phyloP scores from a whole-genome alignment of 345 rosid species.

The Boechera divaricarpa region DNA sequence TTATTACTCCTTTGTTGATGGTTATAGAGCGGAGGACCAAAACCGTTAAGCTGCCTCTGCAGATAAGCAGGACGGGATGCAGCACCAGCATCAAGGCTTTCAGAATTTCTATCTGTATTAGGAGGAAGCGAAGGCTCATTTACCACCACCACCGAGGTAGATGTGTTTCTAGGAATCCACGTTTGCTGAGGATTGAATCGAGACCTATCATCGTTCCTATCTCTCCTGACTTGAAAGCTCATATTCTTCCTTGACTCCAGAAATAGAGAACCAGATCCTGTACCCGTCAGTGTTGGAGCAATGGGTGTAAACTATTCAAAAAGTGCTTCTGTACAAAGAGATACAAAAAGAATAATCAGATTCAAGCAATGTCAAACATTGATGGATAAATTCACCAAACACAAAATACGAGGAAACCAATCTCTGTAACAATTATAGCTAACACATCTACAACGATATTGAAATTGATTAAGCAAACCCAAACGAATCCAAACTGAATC shows the following conservation, averaged over 20 bases:
- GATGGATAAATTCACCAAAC: neutral
- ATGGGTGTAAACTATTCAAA: neutral
- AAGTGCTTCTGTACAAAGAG: neutral
- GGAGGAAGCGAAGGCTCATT: constrained; percentile 30
- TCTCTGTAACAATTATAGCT: neutral
- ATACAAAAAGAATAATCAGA: constrained; percentile 7
- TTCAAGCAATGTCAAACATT: neutral
- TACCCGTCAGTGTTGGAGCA: constrained; percentile 21
- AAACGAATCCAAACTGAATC: neutral
- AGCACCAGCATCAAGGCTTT: constrained; percentile 16
- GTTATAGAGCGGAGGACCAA: constrained; percentile 14
- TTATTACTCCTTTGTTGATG: constrained; percentile 15
- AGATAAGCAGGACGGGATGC: constrained; percentile 21
- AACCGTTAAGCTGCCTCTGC: constrained; percentile 25
- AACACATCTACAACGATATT: neutral
- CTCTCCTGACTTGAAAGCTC: constrained; percentile 66
- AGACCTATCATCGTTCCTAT: constrained; percentile 61
- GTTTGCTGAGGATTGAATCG: constrained; percentile 57
- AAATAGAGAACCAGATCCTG: constrained; percentile 37
- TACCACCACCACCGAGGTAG: constrained; percentile 35
- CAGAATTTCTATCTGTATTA: constrained; percentile 34
- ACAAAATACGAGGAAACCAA: neutral
- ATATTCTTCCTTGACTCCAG: constrained; percentile 46
- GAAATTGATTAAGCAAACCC: neutral
- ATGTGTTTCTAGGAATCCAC: constrained; percentile 76